Base-by-base conservation (phyloP, 2,329 filamentous ascomycete species). In the Penicillium sp. region DNA sequence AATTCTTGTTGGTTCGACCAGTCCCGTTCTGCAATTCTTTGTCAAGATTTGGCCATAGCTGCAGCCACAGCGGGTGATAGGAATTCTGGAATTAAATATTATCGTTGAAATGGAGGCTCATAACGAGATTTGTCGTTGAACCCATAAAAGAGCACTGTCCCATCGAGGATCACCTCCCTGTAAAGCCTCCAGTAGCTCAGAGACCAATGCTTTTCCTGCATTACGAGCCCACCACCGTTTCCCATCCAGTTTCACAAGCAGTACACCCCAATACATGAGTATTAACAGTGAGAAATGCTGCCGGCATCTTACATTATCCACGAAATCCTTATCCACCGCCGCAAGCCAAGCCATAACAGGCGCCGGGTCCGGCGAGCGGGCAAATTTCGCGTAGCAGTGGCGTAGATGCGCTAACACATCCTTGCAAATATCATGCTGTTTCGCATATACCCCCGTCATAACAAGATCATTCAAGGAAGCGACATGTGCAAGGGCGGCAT, bases 251-350 rank as follows among this genome's bases (percentile, higher is more conserved):
- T 70, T 61, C 7, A 66, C 66, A 1, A 75, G 61, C 4, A 75
- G 43, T 11, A 72, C 71, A 1, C 69, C 72, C 73, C 73, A 75
- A 47, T 75, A 68, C 67, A 72, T 68, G 11, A 74, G 65, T 24
- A 74, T 68, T 39, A 75, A 51, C 10, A 75, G 54, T 1, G 72
- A 62, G 24, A 74, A 56, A 2, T 70, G 67, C 43, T 71, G 65
- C 2, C 71, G 69, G 21, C 66, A 64, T 35, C 64, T 61, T 35
- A 75, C 54, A 39, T 65, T 64, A 19, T 67, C 64, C 4, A 72
- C 66, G 26, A 74, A 75, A 6, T 72, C 68, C 31, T 72, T 71
- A 13, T 72, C 65, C 3, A 67, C 69, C 9, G 58, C 60, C 22
- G 71, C 68, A 5, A 73, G 61, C 73, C 74, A 76, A 4, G 71